A percentile compares a stretch with the other conserved stretches of the same genome.
phyloP scores from a whole-genome alignment of 495 filamentous ascomycete species.

The Hypoxylon lienhwacheense region DNA sequence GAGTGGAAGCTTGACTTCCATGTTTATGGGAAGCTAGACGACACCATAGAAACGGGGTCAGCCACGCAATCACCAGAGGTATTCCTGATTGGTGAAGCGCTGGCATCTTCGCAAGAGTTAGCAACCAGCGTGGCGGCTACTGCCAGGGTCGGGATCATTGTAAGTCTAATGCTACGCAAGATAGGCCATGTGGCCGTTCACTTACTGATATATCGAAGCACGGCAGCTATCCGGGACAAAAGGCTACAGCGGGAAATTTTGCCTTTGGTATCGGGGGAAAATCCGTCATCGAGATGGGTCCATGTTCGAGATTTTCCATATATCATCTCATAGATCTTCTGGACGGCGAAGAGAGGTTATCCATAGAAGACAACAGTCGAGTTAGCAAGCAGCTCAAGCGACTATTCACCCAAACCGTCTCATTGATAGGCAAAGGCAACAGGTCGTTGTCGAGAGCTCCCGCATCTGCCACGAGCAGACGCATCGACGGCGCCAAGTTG shows the following conservation, averaged over 20 bases:
- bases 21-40: slow-evolving; percentile 44
- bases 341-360: slow-evolving; percentile 35
- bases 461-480: neutral
- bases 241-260: slow-evolving; percentile 52
- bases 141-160: slow-evolving; percentile 39
- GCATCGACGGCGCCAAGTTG: neutral
- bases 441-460: neutral
- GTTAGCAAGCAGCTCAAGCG: slow-evolving; percentile 4
- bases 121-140: slow-evolving; percentile 44
- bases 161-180: slow-evolving; percentile 9
- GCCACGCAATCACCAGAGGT: slow-evolving; percentile 34
- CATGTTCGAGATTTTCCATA: slow-evolving; percentile 47
- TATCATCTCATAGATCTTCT: slow-evolving; percentile 52
- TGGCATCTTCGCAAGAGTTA: slow-evolving; percentile 46
- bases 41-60: slow-evolving; percentile 23
- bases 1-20: slow-evolving; percentile 45
- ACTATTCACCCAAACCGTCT: slow-evolving; percentile 20
- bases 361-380: slow-evolving; percentile 3
- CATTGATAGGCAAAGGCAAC: slow-evolving; percentile 12
- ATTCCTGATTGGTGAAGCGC: slow-evolving; percentile 47
- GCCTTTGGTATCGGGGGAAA: slow-evolving; percentile 44
- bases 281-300: slow-evolving; percentile 43
- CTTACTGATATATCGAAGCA: slow-evolving; percentile 39
- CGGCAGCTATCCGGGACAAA: slow-evolving; percentile 48
- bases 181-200: neutral